Evolutionary conservation across 441 rosid genomes (phyloP), one percentile per base, ranked within the genome.

Genomic region (Theobroma grandiflorum): DNA sequence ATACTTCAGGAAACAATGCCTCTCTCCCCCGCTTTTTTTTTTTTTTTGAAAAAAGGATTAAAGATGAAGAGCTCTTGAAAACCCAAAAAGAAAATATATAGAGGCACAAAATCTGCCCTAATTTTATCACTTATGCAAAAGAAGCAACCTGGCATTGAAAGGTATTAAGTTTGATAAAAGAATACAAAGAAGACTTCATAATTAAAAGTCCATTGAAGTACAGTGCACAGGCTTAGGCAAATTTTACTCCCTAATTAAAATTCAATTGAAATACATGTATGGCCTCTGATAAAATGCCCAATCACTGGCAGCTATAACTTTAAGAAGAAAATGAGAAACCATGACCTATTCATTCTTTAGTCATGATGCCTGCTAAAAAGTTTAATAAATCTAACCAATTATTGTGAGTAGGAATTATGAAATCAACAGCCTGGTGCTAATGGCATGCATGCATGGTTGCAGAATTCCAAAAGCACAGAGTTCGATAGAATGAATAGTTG

Each of bases 241-340:
- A 64, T 42, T 26, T 26, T 38, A 10, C 40, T 49, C 50, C 57
- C 73, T 6, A 77, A 37, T 18, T 42, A 52, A 76, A 63, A 53
- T 40, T 64, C 61, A 38, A 20, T n/a, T 40, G 71, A 49, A 9
- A 14, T 40, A 57, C 50, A 77, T 50, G 22, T 69, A 52, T 58
- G 55, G 72, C 59, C 40, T 73, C 70, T 33, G 71, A 11, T 64
- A 70, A 53, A 43, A 63, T 79, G 70, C n/a, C 33, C 33, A 55
- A 63, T 55, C 38, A 37, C 6, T 37, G 31, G 58, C 37, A 64
- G 43, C 82, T 42, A 57, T 18, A 12, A 62, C 50, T 47, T 15
- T 10, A 79, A 31, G 8, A 78, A 47, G 63, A 67, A 50, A 53
- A 14, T 70, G 45, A 78, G 55, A 67, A 63, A 74, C 66, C 33